Evolutionary conservation across 495 filamentous ascomycete species (phyloP), one percentile per base, ranked within the genome.

Genomic region (Aspergillus diversus): DNA sequence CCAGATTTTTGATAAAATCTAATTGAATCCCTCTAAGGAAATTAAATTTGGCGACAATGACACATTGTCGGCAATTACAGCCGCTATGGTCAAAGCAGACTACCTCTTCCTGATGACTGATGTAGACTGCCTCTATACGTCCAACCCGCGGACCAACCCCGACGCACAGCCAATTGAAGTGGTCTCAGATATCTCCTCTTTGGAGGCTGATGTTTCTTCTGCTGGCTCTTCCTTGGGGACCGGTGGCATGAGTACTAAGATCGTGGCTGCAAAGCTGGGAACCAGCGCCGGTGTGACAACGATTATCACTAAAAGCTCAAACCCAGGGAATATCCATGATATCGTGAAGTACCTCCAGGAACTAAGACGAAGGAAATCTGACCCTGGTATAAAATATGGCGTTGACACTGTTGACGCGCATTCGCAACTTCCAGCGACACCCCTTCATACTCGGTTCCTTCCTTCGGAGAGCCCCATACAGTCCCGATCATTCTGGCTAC

Each of bases 11-110:
- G 8, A 7, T 11, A 17, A 7, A 53, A 32, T 50, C 62, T 42
- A 64, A 53, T 7, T 32, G 16, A 48, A 37, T 1, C 5, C 33
- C 47, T 1, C 7, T 3, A 57, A 88, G 83, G 95, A 99, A 86
- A 98, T 99, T 73, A 98, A 98, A 84, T 99, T 99, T 69, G 95
- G 95, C 63, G 95, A 99, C 79, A 99, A 99, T 68, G 95, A 99
- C 77, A 99, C 95, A 13, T 80, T 99, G 33, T 96, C 92, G 35
- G 95, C 96, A 46, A 96, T 99, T 66, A 97, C 95, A 2, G 94
- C 95, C 5, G 96, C 90, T 52, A 97, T 97, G 92, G 90, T 97
- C 64, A 92, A 96, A 71, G 95, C 95, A 49, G 92, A 99, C 73
- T 94, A 97, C 66, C 85, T 99, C 13, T 99, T 99, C 75, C 81